A percentile compares a stretch with the other conserved stretches of the same genome.
phyloP scores from a whole-genome alignment of 352 stramenopile genomes.

The Globisporangium recalcitrans region DNA sequence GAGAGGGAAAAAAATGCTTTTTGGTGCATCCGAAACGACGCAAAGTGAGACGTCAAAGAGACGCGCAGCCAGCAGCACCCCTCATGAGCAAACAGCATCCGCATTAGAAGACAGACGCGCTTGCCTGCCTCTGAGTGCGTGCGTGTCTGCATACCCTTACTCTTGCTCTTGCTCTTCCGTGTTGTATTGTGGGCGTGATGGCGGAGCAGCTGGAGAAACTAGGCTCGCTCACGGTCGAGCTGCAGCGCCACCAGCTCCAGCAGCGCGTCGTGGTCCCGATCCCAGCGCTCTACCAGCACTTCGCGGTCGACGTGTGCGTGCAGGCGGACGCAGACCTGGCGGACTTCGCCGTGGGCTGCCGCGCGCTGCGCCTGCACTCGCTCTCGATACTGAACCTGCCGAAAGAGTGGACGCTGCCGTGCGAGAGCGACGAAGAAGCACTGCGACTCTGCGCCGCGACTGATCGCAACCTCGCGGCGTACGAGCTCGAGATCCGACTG shows the following conservation, averaged over 20 bases:
- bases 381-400: constrained; percentile 35
- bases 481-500: constrained; percentile 49
- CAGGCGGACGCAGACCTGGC: constrained; percentile 45
- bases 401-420: constrained; percentile 38
- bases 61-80: not conserved
- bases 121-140: not conserved
- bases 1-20: no score
- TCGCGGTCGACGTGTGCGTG: constrained; percentile 33
- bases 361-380: constrained; percentile 35
- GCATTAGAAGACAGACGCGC: not conserved
- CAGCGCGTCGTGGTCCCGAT: constrained; percentile 22
- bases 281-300: constrained; percentile 11
- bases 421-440: constrained; percentile 47
- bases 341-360: constrained; percentile 39
- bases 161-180: not conserved
- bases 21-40: not conserved
- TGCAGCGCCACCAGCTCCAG: constrained; percentile 19
- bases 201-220: constrained; percentile 1
- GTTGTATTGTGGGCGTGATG: not conserved
- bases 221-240: constrained; percentile 35
- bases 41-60: not conserved
- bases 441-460: constrained; percentile 25
- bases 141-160: not conserved
- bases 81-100: no score
- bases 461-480: constrained; percentile 39